Conservation (phyloP, 148 eudicot species). For the Spergularia bocconei region DNA sequence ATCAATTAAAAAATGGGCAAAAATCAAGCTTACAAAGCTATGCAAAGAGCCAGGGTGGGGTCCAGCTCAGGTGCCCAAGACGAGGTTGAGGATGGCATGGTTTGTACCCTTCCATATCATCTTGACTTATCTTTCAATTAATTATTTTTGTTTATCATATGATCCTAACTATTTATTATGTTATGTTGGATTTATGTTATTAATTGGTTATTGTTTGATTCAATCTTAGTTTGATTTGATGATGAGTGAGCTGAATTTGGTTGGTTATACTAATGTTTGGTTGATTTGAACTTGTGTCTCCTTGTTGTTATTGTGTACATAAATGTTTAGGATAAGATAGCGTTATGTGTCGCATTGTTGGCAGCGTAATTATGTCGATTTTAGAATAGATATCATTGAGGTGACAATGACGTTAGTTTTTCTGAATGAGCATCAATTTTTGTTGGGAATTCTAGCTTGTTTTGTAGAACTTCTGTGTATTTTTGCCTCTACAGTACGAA, state of each 20-base stretch:
- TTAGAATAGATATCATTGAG: background rate
- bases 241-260: background rate
- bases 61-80: conserved; percentile 58
- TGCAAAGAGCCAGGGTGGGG: conserved; percentile 74
- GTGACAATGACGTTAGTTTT: conserved; percentile 10
- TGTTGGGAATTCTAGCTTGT: background rate
- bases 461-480: background rate
- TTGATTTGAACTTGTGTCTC: background rate
- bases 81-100: conserved; percentile 83
- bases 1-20: conserved; percentile 47
- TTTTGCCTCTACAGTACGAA: too few species aligned
- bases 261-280: background rate
- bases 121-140: background rate
- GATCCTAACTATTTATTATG: conserved; percentile 1
- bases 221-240: background rate
- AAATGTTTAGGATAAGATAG: background rate
- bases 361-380: too few species aligned
- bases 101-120: conserved; percentile 64
- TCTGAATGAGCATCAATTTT: conserved; percentile 12
- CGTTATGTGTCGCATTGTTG: background rate
- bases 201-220: conserved; percentile 4
- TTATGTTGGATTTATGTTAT: background rate
- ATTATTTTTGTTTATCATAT: background rate
- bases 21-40: conserved; percentile 86
- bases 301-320: background rate